Conservation (phyloP, 371 early-diverging fungal species). For the Massospora cicadina region DNA sequence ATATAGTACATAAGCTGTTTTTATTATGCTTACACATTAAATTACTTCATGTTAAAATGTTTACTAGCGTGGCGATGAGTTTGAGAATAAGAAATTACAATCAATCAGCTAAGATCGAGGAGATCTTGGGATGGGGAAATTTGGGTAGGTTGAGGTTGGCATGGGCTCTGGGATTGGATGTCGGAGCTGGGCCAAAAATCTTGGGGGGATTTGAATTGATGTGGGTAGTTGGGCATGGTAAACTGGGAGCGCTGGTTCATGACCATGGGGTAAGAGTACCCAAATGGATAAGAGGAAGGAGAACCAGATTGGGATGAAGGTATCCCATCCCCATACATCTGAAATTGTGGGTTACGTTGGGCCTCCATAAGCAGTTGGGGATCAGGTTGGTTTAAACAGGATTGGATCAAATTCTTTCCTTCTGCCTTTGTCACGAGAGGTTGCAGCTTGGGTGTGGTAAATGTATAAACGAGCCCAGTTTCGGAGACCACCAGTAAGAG, state of each 20-base stretch:
- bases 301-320: neutral
- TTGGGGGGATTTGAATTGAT: neutral
- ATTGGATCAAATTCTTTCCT: conserved; percentile 86
- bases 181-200: neutral
- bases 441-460: conserved; percentile 92
- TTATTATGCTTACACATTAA: too few relatives aligned
- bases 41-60: too few relatives aligned
- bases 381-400: conserved; percentile 81
- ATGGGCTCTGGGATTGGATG: neutral
- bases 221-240: neutral
- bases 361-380: conserved; percentile 16
- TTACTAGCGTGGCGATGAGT: too few relatives aligned
- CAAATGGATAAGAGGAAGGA: neutral
- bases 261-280: neutral
- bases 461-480: conserved; percentile 96
- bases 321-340: neutral
- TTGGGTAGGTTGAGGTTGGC: neutral
- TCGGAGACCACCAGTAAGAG: conserved; percentile 90
- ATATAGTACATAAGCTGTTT: too few relatives aligned
- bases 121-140: neutral
- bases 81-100: too few relatives aligned
- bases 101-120: too few relatives aligned
- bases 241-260: neutral
- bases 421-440: conserved; percentile 87
- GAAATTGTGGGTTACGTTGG: neutral